A percentile compares a stretch with the other conserved stretches of the same genome.
These are phyloP conservation scores for Diaporthe sp. DNA, from an alignment of 2,329 filamentous ascomycete species.

Conservation along the genomic window DNA sequence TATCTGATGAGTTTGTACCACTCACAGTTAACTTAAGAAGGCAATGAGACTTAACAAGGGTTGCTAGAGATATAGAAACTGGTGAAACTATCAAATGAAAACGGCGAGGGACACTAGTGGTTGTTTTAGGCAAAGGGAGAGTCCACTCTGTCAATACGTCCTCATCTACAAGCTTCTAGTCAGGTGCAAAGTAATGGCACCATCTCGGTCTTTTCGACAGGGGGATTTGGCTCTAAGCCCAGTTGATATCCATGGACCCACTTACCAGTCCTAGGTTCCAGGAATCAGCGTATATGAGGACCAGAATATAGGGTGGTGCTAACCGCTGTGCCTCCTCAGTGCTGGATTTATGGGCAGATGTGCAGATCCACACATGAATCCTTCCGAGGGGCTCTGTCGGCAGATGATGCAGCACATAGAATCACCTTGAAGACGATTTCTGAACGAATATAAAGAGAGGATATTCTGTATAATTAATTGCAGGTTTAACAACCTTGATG, in stretches of 20 bases:
- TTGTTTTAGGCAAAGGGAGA: background rate
- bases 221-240: conserved; percentile 1
- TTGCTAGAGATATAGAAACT: background rate
- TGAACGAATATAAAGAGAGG: background rate
- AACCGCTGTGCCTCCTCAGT: background rate
- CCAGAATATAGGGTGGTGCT: background rate
- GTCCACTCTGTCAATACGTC: background rate
- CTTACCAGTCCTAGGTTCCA: background rate
- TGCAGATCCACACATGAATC: background rate
- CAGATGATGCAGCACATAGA: background rate
- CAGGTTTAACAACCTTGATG: background rate
- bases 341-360: background rate
- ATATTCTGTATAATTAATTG: background rate
- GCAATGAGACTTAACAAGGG: background rate
- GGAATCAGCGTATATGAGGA: background rate
- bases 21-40: background rate
- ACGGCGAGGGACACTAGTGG: background rate
- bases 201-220: background rate
- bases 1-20: background rate
- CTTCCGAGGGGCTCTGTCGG: background rate
- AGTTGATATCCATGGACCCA: background rate
- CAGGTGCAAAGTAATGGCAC: background rate
- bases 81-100: background rate
- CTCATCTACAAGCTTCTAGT: background rate
- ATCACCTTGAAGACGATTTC: no score